Percentiles rank a stretch among this genome's conserved stretches.
Conservation (phyloP, 257 asterid genomes). For the Coffea eugenioides region DNA sequence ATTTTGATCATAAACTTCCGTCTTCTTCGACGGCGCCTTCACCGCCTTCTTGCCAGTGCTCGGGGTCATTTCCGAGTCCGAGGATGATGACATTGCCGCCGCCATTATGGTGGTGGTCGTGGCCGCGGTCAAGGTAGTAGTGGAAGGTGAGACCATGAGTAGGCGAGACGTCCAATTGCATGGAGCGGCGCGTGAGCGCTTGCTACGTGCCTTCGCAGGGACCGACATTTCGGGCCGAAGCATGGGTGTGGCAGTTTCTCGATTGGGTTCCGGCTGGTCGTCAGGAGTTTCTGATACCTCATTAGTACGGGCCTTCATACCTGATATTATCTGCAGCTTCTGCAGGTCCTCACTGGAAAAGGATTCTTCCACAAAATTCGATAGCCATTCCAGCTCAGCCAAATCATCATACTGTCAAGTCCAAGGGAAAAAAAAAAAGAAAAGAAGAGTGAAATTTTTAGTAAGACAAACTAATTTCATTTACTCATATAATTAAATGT, state of each 20-base stretch:
- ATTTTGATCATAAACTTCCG: conserved; percentile 32
- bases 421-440: not conserved
- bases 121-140: not conserved
- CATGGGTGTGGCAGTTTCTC: conserved; percentile 23
- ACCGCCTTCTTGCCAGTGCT: conserved; percentile 28
- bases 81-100: conserved; percentile 41
- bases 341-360: conserved; percentile 69
- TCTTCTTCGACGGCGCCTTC: conserved; percentile 30
- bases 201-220: conserved; percentile 93
- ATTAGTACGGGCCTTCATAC: conserved; percentile 43
- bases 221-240: conserved; percentile 54
- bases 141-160: conserved; percentile 41
- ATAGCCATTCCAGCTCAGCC: conserved; percentile 93
- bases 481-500: not conserved
- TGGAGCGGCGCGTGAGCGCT: conserved; percentile 85
- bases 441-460: not conserved
- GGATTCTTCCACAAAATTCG: conserved; percentile 82
- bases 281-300: conserved; percentile 37
- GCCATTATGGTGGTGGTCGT: not conserved
- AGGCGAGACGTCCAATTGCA: conserved; percentile 85
- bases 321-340: conserved; percentile 60
- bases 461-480: not conserved
- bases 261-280: conserved; percentile 47
- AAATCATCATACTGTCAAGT: conserved; percentile 68
- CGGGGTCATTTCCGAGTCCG: conserved; percentile 39